Base-by-base conservation (phyloP, 2,329 filamentous ascomycete species). In the Venturia effusa region DNA sequence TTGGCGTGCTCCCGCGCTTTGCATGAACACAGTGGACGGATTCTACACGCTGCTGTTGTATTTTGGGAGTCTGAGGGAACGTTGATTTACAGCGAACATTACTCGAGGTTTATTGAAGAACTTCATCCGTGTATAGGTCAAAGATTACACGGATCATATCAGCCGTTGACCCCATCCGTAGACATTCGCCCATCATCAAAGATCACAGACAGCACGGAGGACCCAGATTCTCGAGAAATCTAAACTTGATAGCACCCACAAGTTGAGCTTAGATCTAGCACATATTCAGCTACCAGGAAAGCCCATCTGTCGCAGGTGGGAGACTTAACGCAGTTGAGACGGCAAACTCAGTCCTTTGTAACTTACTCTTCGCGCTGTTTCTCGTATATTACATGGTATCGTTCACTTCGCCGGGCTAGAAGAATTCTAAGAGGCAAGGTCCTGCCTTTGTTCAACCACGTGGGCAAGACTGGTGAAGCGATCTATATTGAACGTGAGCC, bases 81-180 rank as follows among this genome's bases (percentile, higher is more conserved):
- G 2, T 68, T 73, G 63, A 67, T 77, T 41, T 76, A 76, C 65
- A 77, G 76, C 60, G 74, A 62, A 22, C n/a, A 24, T 5, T 62
- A 62, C 40, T 30, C 41, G 22, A 17, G 22, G 15, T 22, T 62
- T 5, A 62, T 62, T 17, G 61, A 62, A 19, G 61, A n/a, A 30
- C 13, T 24, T 10, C 45, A 48, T 41, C 45, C 61, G 15, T 54
- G 61, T 19, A 48, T 62, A 10, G 61, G 45, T 62, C 32, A 48
- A 32, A 39, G 61, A 48, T 24, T 62, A 62, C 24, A 41, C 37
- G 15, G 37, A 41, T 61, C 59, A 61, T 41, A 22, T 41, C 27
- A 27, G 37, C 37, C 30, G 32, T 8, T 15, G n/a, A 10, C n/a
- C 37, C 15, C n/a, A 19, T 24, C 11, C 27, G 24, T 30, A 34